Conservation (phyloP, 306 rosid genomes). For the Dryas alaskensis region DNA sequence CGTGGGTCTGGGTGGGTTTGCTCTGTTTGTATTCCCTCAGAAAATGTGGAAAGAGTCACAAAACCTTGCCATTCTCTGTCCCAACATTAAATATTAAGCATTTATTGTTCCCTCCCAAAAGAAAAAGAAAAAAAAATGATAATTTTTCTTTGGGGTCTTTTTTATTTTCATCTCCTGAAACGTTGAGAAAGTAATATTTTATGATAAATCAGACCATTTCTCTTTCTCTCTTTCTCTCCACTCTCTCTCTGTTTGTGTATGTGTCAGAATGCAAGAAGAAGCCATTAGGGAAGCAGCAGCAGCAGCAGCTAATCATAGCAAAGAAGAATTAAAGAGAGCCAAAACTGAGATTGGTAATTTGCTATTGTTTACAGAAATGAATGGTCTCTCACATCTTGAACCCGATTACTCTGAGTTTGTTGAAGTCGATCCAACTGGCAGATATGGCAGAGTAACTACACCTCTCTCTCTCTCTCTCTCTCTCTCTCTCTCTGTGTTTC, state of each 20-base stretch:
- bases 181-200: conserved; percentile 3
- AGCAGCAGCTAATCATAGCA: conserved; percentile 8
- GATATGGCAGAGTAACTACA: conserved; percentile 90
- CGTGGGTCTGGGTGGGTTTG: conserved; percentile 1
- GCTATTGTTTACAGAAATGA: conserved; percentile 42
- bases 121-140: background rate
- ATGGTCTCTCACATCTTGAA: conserved; percentile 48
- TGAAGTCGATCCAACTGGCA: conserved; percentile 96
- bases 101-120: background rate
- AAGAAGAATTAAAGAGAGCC: conserved; percentile 17
- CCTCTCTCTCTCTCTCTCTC: conserved; percentile 12
- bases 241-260: conserved; percentile 13
- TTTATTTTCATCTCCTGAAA: background rate
- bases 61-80: background rate
- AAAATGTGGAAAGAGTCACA: background rate
- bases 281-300: background rate
- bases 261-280: conserved; percentile 40
- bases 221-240: conserved; percentile 13
- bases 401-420: conserved; percentile 64
- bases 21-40: background rate
- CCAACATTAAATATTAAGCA: background rate
- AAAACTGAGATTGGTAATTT: background rate
- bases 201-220: background rate
- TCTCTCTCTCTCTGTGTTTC: background rate
- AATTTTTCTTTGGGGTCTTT: background rate